These are phyloP conservation scores for Antrodiella citrinella DNA, from an alignment of 768 basidiomycete species.

Conservation along the genomic window DNA sequence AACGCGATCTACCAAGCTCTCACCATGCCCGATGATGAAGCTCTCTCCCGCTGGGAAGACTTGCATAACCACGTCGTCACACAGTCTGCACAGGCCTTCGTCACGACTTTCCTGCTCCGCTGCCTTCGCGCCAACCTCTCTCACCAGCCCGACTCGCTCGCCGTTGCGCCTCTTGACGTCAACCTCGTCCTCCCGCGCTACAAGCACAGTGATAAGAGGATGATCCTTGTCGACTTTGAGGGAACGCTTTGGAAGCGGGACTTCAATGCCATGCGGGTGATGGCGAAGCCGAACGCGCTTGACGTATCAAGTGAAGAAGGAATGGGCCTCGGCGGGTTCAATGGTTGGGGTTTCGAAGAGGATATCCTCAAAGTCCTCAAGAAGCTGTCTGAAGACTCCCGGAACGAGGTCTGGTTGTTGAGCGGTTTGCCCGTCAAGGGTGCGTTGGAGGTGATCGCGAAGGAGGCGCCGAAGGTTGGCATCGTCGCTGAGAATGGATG, in stretches of 20 bases:
- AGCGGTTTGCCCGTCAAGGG: conserved; percentile 64
- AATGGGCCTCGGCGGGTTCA: background rate
- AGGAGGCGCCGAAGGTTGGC: conserved; percentile 57
- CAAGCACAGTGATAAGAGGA: conserved; percentile 52
- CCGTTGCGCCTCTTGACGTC: conserved; percentile 35
- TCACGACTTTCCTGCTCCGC: conserved; percentile 69
- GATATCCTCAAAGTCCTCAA: conserved; percentile 40
- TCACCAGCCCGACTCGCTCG: conserved; percentile 34
- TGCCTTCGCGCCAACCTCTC: conserved; percentile 67
- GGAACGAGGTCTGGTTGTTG: conserved; percentile 77
- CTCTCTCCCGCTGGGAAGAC: conserved; percentile 73
- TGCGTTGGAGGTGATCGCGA: conserved; percentile 55
- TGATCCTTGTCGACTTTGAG: conserved; percentile 74
- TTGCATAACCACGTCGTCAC: conserved; percentile 80
- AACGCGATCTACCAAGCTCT: conserved; percentile 71
- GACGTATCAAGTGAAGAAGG: background rate
- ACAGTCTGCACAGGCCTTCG: conserved; percentile 81
- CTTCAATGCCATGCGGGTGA: conserved; percentile 21
- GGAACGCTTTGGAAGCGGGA: conserved; percentile 71
- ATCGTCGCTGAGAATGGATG: conserved; percentile 90
- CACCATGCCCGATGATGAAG: conserved; percentile 72
- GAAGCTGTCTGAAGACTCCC: conserved; percentile 49
- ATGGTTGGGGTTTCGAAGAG: conserved; percentile 10
- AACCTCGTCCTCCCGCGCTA: conserved; percentile 57
- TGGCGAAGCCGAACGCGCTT: conserved; percentile 16